Evolutionary conservation across 371 early-diverging fungal genomes (phyloP).

Genomic region (Dichotomocladium elegans): DNA sequence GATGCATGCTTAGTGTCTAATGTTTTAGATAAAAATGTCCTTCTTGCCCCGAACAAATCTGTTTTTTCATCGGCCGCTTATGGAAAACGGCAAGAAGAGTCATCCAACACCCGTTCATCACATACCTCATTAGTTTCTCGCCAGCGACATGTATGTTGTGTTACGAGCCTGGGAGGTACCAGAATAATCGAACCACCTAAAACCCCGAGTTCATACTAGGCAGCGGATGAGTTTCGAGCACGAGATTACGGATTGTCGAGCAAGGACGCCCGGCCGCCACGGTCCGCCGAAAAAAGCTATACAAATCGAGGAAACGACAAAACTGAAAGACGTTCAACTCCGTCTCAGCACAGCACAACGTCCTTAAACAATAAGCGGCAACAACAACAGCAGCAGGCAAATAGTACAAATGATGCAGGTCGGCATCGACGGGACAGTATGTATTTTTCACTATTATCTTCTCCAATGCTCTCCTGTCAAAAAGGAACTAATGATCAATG

Average conservation of each 20-base stretch:
- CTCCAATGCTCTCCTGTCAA: too few relatives aligned
- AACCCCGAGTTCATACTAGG: too few relatives aligned
- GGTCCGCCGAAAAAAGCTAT: not conserved
- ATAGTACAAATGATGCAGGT: slow-evolving; percentile 4
- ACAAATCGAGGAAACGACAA: not conserved
- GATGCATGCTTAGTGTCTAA: not conserved
- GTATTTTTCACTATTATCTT: not conserved
- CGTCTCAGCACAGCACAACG: not conserved
- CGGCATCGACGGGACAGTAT: slow-evolving; percentile 15
- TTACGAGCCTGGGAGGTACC: not conserved
- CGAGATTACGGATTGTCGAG: slow-evolving; percentile 6
- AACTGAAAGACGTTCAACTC: slow-evolving; percentile 4
- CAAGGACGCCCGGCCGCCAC: slow-evolving; percentile 1
- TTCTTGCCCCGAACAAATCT: slow-evolving; percentile 53
- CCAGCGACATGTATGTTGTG: slow-evolving; percentile 15
- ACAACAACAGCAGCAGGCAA: not conserved
- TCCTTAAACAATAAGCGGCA: not conserved
- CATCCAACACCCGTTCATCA: slow-evolving; percentile 6
- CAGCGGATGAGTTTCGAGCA: slow-evolving; percentile 1
- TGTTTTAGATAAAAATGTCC: slow-evolving; percentile 44
- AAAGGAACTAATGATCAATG: too few relatives aligned
- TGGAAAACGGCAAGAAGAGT: slow-evolving; percentile 47
- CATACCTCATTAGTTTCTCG: not conserved
- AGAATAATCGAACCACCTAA: too few relatives aligned
- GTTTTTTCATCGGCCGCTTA: slow-evolving; percentile 54